Evolutionary conservation across 2,329 filamentous ascomycete genomes (phyloP).

Genomic region (Alternaria atra): DNA sequence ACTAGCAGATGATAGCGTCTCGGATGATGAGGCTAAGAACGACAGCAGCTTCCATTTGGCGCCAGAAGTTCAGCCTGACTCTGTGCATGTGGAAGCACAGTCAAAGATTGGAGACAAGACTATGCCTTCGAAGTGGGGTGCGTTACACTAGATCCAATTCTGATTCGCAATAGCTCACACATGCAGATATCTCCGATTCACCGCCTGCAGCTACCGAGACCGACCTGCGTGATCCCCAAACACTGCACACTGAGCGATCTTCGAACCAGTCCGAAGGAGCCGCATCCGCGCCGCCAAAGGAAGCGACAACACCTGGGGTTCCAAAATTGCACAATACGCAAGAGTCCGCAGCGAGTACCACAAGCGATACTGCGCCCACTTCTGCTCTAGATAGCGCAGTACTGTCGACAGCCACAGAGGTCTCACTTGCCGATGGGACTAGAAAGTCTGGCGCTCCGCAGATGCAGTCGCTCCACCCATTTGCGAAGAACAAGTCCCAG

Average conservation of each 20-base stretch:
- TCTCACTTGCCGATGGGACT: not conserved
- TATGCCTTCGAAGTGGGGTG: constrained; percentile 13
- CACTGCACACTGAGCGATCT: not conserved
- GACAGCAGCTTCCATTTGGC: constrained; percentile 37
- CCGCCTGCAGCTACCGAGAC: not conserved
- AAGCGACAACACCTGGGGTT: not conserved
- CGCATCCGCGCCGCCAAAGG: not conserved
- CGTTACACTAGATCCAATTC: not conserved
- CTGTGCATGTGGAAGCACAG: constrained; percentile 9
- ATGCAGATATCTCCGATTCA: not conserved
- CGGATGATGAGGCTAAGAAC: constrained; percentile 37
- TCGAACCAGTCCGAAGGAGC: not conserved
- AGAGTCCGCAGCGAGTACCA: not conserved
- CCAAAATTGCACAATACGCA: not conserved
- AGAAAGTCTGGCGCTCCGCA: constrained; percentile 39
- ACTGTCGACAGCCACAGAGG: not conserved
- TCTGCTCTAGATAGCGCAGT: not conserved
- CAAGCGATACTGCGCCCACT: not conserved
- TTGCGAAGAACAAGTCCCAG: constrained; percentile 40
- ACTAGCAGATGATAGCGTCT: constrained; percentile 13
- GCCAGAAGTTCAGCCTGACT: constrained; percentile 28
- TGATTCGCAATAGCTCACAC: not conserved
- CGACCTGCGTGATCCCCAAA: not conserved
- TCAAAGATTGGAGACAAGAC: not conserved
- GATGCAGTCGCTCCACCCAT: constrained; percentile 42